Percentiles rank a stretch among this genome's conserved stretches.
Conservation (phyloP, 106 monocot species). For the Apostasia ramifera region DNA sequence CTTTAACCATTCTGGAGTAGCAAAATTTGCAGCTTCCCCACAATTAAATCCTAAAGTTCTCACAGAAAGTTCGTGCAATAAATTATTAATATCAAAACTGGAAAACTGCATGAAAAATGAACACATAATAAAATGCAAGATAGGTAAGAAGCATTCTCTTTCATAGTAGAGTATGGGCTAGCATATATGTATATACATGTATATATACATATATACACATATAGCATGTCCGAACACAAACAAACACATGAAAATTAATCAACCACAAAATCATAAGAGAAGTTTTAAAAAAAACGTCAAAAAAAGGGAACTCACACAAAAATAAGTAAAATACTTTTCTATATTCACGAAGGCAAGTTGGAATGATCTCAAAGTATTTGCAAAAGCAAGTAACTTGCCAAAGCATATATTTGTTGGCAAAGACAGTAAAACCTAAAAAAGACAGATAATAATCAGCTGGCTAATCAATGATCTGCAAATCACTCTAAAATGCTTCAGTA, state of each 20-base stretch:
- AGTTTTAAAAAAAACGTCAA: background rate
- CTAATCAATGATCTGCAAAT: background rate
- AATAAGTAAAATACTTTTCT: too few relatives aligned
- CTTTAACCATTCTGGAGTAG: slow-evolving; percentile 89
- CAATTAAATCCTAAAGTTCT: slow-evolving; percentile 80
- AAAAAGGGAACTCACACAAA: too few relatives aligned
- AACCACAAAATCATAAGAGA: background rate
- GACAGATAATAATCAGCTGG: background rate
- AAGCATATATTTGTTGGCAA: background rate
- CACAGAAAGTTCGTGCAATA: background rate
- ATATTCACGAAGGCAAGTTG: background rate
- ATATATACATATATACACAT: too few relatives aligned
- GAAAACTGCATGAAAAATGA: too few relatives aligned
- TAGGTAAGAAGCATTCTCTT: too few relatives aligned
- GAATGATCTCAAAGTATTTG: background rate
- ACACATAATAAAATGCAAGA: too few relatives aligned
- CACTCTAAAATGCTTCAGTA: background rate
- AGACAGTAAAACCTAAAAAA: background rate
- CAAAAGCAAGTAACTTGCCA: background rate
- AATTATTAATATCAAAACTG: too few relatives aligned
- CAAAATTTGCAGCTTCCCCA: slow-evolving; percentile 99
- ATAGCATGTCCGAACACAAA: background rate
- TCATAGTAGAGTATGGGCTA: too few relatives aligned
- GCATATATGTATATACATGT: too few relatives aligned
- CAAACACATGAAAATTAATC: background rate